Conservation (phyloP, 2,329 filamentous ascomycete species). For the Pezicula radicicola region DNA sequence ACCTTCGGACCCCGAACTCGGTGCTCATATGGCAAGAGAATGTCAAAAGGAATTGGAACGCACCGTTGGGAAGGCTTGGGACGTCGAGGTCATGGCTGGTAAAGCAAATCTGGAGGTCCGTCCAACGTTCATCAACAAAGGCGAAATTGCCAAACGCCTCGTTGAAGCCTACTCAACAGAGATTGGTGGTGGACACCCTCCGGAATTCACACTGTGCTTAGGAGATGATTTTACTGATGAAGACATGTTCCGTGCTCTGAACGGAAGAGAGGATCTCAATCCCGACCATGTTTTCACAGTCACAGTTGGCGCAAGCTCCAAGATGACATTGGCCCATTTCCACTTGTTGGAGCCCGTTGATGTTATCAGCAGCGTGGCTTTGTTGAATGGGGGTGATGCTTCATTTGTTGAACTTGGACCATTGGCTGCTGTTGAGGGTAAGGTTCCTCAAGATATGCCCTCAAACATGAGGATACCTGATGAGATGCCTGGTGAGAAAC, state of each 20-base stretch:
- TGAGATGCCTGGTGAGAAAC: slow-evolving; percentile 17
- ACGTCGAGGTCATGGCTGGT: slow-evolving; percentile 94
- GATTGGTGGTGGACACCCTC: slow-evolving; percentile 45
- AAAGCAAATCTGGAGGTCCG: slow-evolving; percentile 97
- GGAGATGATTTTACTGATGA: slow-evolving; percentile 98
- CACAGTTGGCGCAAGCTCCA: slow-evolving; percentile 87
- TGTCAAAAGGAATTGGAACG: slow-evolving; percentile 79
- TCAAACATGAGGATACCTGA: slow-evolving; percentile 8
- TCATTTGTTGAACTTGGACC: slow-evolving; percentile 23
- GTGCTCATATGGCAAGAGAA: slow-evolving; percentile 73
- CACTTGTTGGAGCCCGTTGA: slow-evolving; percentile 86
- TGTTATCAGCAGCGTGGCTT: slow-evolving; percentile 68
- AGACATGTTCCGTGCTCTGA: slow-evolving; percentile 88
- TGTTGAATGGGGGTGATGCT: slow-evolving; percentile 37
- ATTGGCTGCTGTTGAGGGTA: slow-evolving; percentile 24
- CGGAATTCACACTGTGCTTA: slow-evolving; percentile 86
- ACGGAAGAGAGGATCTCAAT: slow-evolving; percentile 51
- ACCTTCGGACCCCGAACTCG: slow-evolving; percentile 82
- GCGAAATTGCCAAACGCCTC: slow-evolving; percentile 84
- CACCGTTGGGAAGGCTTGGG: slow-evolving; percentile 74
- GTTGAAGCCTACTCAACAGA: slow-evolving; percentile 65
- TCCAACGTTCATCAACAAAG: slow-evolving; percentile 98
- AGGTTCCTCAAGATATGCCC: slow-evolving; percentile 20
- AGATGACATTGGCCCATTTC: slow-evolving; percentile 87
- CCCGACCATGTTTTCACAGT: slow-evolving; percentile 79